These are phyloP conservation scores for Aspergillus neoniger DNA, from an alignment of 2,329 filamentous ascomycete species.

Conservation along the genomic window DNA sequence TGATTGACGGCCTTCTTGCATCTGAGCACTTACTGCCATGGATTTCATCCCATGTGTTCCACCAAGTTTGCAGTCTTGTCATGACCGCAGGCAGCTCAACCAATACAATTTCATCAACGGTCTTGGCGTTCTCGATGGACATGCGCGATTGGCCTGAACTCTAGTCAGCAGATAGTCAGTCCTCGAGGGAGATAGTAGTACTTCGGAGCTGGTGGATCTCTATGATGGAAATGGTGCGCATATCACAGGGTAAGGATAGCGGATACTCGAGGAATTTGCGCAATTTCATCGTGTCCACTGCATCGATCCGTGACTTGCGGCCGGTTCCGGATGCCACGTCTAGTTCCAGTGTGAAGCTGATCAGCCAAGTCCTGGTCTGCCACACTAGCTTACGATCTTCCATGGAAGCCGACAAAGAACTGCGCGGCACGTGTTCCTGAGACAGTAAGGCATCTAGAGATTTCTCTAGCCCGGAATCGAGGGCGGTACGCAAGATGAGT, in stretches of 20 bases:
- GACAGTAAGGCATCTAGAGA: constrained; percentile 35
- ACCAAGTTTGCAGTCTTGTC: constrained; percentile 35
- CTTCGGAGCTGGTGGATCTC: constrained; percentile 40
- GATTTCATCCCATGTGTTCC: constrained; percentile 38
- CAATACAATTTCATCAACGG: constrained; percentile 28
- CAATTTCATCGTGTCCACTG: constrained; percentile 36
- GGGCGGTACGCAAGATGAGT: constrained; percentile 37
- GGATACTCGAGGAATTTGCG: constrained; percentile 39
- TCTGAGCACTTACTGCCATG: constrained; percentile 30
- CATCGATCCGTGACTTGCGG: constrained; percentile 37
- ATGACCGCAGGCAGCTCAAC: constrained; percentile 36
- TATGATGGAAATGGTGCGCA: constrained; percentile 39
- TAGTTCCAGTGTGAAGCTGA: constrained; percentile 37
- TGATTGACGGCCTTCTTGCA: background rate
- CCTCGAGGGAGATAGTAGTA: constrained; percentile 6
- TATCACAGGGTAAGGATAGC: constrained; percentile 36
- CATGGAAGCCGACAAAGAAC: constrained; percentile 37
- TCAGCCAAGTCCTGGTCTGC: constrained; percentile 40
- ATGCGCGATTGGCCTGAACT: constrained; percentile 29
- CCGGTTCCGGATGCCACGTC: constrained; percentile 40
- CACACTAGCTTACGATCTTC: constrained; percentile 38
- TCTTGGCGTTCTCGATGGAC: constrained; percentile 31
- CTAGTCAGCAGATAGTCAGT: background rate
- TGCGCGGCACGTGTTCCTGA: constrained; percentile 34
- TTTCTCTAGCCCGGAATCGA: constrained; percentile 39